phyloP scores from a whole-genome alignment of 495 filamentous ascomycete genomes.

The Aspergillus panamensis region DNA sequence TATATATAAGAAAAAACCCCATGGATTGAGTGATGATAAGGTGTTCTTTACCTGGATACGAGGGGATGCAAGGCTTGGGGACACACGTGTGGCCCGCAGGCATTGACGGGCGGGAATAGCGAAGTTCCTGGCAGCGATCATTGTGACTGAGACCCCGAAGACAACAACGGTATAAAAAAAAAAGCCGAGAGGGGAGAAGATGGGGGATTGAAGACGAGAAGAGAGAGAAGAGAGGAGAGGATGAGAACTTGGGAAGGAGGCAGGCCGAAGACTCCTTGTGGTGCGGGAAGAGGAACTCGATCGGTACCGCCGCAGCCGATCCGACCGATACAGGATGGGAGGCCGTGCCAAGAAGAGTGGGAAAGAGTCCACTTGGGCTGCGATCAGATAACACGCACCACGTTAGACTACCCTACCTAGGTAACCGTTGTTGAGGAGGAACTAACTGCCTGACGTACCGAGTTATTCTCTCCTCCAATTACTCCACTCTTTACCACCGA shows the following conservation, averaged over 20 bases:
- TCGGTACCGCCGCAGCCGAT: slow-evolving; percentile 40
- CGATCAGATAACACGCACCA: slow-evolving; percentile 18
- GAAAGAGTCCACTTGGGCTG: slow-evolving; percentile 23
- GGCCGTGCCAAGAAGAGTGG: slow-evolving; percentile 8
- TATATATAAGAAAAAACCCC: neutral
- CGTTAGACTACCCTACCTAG: neutral
- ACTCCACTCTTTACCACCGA: too few relatives aligned
- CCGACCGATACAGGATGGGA: slow-evolving; percentile 36
- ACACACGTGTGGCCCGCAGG: slow-evolving; percentile 48
- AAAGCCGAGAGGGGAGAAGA: slow-evolving; percentile 29
- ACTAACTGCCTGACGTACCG: neutral
- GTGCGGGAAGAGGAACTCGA: slow-evolving; percentile 27
- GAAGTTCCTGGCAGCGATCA: slow-evolving; percentile 59
- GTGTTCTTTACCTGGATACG: slow-evolving; percentile 48
- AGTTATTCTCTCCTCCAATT: too few relatives aligned
- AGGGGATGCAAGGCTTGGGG: slow-evolving; percentile 45
- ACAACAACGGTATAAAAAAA: slow-evolving; percentile 22
- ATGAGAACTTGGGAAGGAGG: slow-evolving; percentile 22
- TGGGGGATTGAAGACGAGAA: slow-evolving; percentile 16
- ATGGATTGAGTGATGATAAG: slow-evolving; percentile 8
- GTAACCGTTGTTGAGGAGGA: neutral
- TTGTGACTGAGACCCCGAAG: slow-evolving; percentile 39
- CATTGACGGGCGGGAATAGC: slow-evolving; percentile 53
- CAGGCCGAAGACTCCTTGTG: slow-evolving; percentile 18
- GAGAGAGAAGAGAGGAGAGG: slow-evolving; percentile 19